These are phyloP conservation scores for Adansonia grandidieri DNA, from an alignment of 441 rosid genomes.

Conservation along the genomic window DNA sequence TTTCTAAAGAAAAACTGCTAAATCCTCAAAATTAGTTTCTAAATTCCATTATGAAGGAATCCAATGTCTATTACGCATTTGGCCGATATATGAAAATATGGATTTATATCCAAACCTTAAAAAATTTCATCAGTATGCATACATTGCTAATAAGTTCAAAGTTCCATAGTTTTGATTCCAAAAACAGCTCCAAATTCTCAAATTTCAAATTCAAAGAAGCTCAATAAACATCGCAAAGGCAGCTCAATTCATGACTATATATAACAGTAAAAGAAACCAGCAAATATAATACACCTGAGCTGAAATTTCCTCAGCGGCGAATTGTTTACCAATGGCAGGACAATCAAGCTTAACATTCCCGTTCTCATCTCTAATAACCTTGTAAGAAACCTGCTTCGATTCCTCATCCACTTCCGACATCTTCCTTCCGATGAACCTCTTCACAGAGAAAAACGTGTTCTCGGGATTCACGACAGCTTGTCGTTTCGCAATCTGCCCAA, in stretches of 20 bases:
- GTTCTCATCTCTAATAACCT: slow-evolving; percentile 81
- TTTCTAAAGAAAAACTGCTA: background rate
- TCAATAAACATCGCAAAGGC: background rate
- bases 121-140: background rate
- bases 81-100: background rate
- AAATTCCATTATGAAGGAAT: background rate
- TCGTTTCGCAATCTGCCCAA: slow-evolving; percentile 91
- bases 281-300: slow-evolving; percentile 64
- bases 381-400: slow-evolving; percentile 86
- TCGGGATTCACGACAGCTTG: slow-evolving; percentile 93
- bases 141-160: background rate
- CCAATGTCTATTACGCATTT: background rate
- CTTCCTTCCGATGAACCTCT: slow-evolving; percentile 95
- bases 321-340: slow-evolving; percentile 82
- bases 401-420: slow-evolving; percentile 91
- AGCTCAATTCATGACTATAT: background rate
- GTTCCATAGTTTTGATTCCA: background rate
- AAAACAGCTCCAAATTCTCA: background rate
- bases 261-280: background rate
- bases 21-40: background rate
- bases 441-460: slow-evolving; percentile 89
- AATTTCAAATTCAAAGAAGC: background rate
- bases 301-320: slow-evolving; percentile 91
- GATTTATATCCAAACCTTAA: background rate
- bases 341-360: slow-evolving; percentile 93